Evolutionary conservation across 768 basidiomycete species (phyloP).

Genomic region (Serendipita sp.): DNA sequence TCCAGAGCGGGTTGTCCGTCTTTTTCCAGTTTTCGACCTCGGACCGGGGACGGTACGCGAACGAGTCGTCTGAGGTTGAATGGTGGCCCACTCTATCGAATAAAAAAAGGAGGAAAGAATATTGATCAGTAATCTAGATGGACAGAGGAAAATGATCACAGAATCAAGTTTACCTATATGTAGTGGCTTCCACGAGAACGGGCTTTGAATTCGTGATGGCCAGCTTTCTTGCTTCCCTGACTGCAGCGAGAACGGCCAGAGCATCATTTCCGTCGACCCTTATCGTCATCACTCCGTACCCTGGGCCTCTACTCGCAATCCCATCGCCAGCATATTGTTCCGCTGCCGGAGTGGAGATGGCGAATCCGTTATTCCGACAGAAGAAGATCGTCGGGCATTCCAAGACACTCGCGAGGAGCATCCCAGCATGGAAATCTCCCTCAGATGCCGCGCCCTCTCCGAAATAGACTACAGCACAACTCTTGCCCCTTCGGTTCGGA

Average conservation of each 20-base stretch:
- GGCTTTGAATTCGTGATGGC: conserved; percentile 68
- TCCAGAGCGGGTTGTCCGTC: conserved; percentile 73
- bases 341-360: conserved; percentile 78
- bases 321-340: conserved; percentile 91
- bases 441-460: conserved; percentile 91
- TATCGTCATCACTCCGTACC: conserved; percentile 80
- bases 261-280: conserved; percentile 91
- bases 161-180: conserved; percentile 43
- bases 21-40: conserved; percentile 88
- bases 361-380: conserved; percentile 78
- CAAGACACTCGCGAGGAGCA: conserved; percentile 62
- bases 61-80: conserved; percentile 89
- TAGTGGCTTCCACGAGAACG: conserved; percentile 80
- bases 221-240: conserved; percentile 50
- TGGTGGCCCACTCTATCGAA: conserved; percentile 68
- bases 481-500: conserved; percentile 44
- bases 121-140: not conserved
- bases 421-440: conserved; percentile 88
- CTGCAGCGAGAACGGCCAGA: conserved; percentile 61
- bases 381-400: conserved; percentile 60
- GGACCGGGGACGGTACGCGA: conserved; percentile 74
- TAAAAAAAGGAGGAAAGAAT: not conserved
- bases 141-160: not conserved
- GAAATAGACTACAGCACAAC: conserved; percentile 77
- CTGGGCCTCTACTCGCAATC: conserved; percentile 79